phyloP scores from a whole-genome alignment of 139 green algal species.

The Zygnema cylindricum region DNA sequence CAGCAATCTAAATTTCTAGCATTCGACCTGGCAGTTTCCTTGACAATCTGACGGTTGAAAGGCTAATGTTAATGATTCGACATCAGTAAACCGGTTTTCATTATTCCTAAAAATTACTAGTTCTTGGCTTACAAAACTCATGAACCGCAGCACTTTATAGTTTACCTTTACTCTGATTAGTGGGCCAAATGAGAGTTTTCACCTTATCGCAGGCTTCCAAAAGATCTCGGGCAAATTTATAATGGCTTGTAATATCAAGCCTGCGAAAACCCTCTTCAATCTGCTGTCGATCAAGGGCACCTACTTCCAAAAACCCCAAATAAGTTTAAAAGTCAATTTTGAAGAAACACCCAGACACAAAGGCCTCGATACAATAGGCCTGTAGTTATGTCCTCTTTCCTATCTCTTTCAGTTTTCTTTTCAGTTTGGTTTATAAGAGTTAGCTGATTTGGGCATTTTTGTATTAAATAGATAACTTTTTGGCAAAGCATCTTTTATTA shows the following conservation, averaged over 20 bases:
- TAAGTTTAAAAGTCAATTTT: background rate
- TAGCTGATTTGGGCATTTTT: background rate
- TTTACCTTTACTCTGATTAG: too few species aligned
- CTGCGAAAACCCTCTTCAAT: conserved; percentile 3
- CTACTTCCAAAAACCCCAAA: background rate
- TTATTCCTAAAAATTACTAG: background rate
- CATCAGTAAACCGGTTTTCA: background rate
- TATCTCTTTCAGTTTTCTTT: background rate
- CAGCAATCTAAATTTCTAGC: too few species aligned
- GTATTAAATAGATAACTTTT: too few species aligned
- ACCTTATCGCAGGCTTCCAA: conserved; percentile 6
- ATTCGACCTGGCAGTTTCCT: background rate
- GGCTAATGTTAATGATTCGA: background rate
- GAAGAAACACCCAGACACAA: too few species aligned
- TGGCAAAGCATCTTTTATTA: too few species aligned
- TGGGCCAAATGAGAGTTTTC: too few species aligned
- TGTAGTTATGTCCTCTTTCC: background rate
- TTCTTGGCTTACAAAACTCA: background rate
- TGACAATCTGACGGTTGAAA: too few species aligned
- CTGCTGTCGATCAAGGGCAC: background rate
- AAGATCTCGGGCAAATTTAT: conserved; percentile 4
- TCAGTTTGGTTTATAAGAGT: background rate
- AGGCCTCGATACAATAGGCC: too few species aligned
- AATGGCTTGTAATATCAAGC: background rate
- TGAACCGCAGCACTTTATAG: too few species aligned